These are phyloP conservation scores for Starmerella stigmatis DNA, from an alignment of 805 yeast species.

Conservation along the genomic window DNA sequence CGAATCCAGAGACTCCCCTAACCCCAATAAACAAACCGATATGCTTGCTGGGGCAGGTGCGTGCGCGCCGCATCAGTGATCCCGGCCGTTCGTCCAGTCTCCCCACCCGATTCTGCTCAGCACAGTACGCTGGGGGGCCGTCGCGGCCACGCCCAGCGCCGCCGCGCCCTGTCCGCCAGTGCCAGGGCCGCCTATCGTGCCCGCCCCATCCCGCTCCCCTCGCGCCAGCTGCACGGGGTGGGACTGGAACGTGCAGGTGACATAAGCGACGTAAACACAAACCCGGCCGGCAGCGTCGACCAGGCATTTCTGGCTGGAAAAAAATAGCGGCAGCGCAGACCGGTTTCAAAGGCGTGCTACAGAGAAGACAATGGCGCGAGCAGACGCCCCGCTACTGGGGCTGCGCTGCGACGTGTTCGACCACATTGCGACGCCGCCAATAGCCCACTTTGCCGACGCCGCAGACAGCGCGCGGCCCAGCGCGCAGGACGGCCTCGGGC, in stretches of 20 bases:
- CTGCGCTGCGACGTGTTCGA: slow-evolving; percentile 7
- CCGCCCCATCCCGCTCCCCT: neutral
- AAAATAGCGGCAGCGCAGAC: too few species aligned
- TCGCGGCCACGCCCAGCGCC: too few species aligned
- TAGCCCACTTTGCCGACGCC: neutral
- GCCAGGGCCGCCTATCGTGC: neutral
- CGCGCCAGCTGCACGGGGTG: neutral
- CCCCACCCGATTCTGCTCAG: too few species aligned
- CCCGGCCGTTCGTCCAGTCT: too few species aligned
- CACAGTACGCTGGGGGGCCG: too few species aligned
- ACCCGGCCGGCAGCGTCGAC: neutral
- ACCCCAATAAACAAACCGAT: too few species aligned
- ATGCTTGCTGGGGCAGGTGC: too few species aligned
- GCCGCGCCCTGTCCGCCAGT: too few species aligned
- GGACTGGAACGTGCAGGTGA: slow-evolving; percentile 8
- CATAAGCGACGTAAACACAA: slow-evolving; percentile 7
- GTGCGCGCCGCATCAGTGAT: too few species aligned
- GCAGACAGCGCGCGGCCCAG: neutral
- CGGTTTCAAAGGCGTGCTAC: neutral
- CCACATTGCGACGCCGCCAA: slow-evolving; percentile 5
- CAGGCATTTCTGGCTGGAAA: neutral
- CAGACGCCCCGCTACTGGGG: slow-evolving; percentile 7
- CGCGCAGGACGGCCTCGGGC: slow-evolving; percentile 16
- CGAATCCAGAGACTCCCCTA: too few species aligned
- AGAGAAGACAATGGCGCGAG: slow-evolving; percentile 3